These are phyloP conservation scores for Fraxinus nigra DNA, from an alignment of 305 asterid genomes.

Conservation along the genomic window DNA sequence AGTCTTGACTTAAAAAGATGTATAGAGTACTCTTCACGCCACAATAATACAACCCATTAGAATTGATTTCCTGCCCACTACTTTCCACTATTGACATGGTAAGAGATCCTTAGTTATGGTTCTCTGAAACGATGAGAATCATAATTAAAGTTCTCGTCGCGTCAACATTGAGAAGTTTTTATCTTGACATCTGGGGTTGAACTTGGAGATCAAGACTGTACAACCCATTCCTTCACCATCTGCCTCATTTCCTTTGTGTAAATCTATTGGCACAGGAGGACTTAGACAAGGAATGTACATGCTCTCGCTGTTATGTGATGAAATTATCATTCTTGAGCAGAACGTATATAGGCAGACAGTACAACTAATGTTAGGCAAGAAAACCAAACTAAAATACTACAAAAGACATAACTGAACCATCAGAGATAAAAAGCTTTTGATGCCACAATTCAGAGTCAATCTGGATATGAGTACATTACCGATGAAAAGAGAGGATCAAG, in stretches of 20 bases:
- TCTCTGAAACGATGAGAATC: neutral
- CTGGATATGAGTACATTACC: slow-evolving; percentile 14
- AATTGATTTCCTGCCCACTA: neutral
- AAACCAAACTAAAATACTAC: neutral
- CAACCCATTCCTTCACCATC: neutral
- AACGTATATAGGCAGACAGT: neutral
- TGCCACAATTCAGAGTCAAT: slow-evolving; percentile 21
- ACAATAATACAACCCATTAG: neutral
- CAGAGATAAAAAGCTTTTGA: slow-evolving; percentile 4
- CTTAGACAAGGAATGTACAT: neutral
- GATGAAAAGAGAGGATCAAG: neutral
- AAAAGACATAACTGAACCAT: neutral
- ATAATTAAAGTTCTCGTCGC: neutral
- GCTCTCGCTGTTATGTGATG: neutral
- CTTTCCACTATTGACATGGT: neutral
- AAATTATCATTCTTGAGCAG: neutral
- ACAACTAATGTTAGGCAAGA: neutral
- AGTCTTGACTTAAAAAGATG: neutral
- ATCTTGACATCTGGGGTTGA: neutral
- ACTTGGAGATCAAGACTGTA: neutral
- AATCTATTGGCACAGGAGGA: neutral
- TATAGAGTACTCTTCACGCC: neutral
- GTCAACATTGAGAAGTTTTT: neutral
- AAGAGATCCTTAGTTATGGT: neutral
- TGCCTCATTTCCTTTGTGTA: neutral